phyloP scores from a whole-genome alignment of 2,329 filamentous ascomycete species.

The Cylindrodendrum hubeiense region DNA sequence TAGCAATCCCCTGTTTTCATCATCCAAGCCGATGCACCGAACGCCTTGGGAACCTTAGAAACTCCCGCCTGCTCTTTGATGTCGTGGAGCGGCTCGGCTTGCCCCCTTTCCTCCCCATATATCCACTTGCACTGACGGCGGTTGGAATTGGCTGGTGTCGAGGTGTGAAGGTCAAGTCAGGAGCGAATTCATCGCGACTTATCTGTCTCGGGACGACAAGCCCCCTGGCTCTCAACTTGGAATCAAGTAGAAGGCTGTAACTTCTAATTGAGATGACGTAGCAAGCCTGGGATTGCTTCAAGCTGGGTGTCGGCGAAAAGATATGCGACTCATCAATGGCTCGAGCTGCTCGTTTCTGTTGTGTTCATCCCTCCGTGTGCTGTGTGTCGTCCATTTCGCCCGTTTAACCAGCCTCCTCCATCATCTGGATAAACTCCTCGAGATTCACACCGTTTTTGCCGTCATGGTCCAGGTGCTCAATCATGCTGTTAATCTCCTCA shows the following conservation, averaged over 20 bases:
- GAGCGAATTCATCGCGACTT: not conserved
- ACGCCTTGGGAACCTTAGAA: not conserved
- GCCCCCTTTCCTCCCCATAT: not conserved
- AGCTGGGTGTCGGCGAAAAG: not conserved
- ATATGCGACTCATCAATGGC: slow-evolving; percentile 8
- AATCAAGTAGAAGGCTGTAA: not conserved
- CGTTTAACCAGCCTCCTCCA: slow-evolving; percentile 57
- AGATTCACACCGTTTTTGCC: slow-evolving; percentile 84
- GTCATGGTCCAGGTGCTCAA: slow-evolving; percentile 97
- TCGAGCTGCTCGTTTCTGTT: slow-evolving; percentile 1
- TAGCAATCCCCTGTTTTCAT: slow-evolving; percentile 15
- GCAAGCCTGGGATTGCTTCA: not conserved
- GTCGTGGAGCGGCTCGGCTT: not conserved
- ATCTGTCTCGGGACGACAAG: not conserved
- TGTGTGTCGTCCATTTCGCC: not conserved
- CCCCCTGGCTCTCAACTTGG: not conserved
- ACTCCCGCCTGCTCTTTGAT: not conserved
- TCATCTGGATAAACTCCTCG: slow-evolving; percentile 77
- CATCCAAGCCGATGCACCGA: slow-evolving; percentile 1
- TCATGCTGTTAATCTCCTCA: slow-evolving; percentile 94
- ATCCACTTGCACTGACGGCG: not conserved
- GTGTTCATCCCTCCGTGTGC: slow-evolving; percentile 4
- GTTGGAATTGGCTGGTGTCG: not conserved
- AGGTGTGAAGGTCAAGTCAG: not conserved
- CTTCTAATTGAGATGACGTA: not conserved